Conservation (phyloP, 2,329 filamentous ascomycete genomes). For the Alternaria tenuissima region DNA sequence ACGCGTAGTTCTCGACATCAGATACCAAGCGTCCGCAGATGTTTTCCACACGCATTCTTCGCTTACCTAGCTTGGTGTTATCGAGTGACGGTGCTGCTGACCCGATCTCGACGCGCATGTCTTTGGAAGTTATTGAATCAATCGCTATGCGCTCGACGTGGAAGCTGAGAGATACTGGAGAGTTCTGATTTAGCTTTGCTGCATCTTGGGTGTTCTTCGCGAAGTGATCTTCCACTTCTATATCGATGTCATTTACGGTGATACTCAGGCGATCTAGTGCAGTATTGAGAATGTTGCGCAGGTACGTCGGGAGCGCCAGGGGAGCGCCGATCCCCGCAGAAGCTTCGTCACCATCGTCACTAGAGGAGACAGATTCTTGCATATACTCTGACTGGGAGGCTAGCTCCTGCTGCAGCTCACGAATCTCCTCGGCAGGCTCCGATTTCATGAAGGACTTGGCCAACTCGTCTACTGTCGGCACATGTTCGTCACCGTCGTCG, state of each 20-base stretch:
- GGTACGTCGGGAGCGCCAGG: slow-evolving; percentile 72
- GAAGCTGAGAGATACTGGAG: slow-evolving; percentile 70
- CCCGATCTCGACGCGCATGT: slow-evolving; percentile 34
- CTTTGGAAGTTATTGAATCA: slow-evolving; percentile 63
- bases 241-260: slow-evolving; percentile 68
- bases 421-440: slow-evolving; percentile 71
- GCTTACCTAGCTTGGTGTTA: slow-evolving; percentile 67
- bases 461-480: slow-evolving; percentile 76
- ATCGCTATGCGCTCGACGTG: slow-evolving; percentile 71
- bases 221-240: slow-evolving; percentile 68
- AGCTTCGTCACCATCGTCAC: slow-evolving; percentile 69
- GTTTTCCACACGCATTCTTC: slow-evolving; percentile 69
- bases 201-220: slow-evolving; percentile 60
- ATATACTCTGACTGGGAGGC: slow-evolving; percentile 69
- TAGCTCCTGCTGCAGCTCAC: slow-evolving; percentile 73
- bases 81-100: slow-evolving; percentile 18
- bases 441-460: slow-evolving; percentile 81
- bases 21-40: slow-evolving; percentile 72
- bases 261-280: slow-evolving; percentile 76
- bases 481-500: slow-evolving; percentile 46
- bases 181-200: slow-evolving; percentile 57
- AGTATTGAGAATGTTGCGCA: slow-evolving; percentile 76
- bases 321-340: slow-evolving; percentile 74
- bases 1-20: slow-evolving; percentile 71
- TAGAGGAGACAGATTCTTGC: slow-evolving; percentile 66